Evolutionary conservation across 371 early-diverging fungal species (phyloP), one percentile per base, ranked within the genome.

Genomic region (Mucor indicus): DNA sequence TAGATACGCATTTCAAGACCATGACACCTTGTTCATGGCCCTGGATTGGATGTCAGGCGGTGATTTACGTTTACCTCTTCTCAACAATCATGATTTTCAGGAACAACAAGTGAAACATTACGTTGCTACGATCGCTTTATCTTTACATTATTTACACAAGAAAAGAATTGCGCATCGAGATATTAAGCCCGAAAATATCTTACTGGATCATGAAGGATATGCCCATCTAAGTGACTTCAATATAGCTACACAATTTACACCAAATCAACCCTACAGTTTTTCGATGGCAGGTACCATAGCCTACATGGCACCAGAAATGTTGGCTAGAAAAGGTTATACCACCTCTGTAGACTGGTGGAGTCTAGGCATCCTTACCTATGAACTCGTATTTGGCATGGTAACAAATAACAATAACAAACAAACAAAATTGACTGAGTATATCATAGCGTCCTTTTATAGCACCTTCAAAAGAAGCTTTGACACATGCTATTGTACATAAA

Each of bases 181-280:
- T 60, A 53, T 92, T 33, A 92, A 92, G 58, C 95, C 95, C 1
- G 95, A 94, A 57, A 94, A 95, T 63, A 83, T 95, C 3, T 64
- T 98, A 21, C 60, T 96, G 38, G 92, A 92, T 49, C 77, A 76
- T 30, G 68, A 79, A 21, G 93, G 93, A 13, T 90, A 92, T 53
- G 86, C 83, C 5, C 89, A 90, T 48, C 60, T 95, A 40, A 85
- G 90, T 4, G 95, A 95, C 69, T 95, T 95, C 55, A 90, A 90
- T 60, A 83, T 87, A 52, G 90, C 90, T 12, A 76, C 79, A 6
- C 75, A 76, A 43, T 80, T 64, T 53, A 73, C 66, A 30, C 69
- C 67, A 7, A 67, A 68, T 12, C 72, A 77, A 43, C 81, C 83
- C 4, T 46, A 84, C 36, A 65, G 63, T 29, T 64, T 62, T 60